Conservation (phyloP, 257 asterid species). For the Scutellaria minor region DNA sequence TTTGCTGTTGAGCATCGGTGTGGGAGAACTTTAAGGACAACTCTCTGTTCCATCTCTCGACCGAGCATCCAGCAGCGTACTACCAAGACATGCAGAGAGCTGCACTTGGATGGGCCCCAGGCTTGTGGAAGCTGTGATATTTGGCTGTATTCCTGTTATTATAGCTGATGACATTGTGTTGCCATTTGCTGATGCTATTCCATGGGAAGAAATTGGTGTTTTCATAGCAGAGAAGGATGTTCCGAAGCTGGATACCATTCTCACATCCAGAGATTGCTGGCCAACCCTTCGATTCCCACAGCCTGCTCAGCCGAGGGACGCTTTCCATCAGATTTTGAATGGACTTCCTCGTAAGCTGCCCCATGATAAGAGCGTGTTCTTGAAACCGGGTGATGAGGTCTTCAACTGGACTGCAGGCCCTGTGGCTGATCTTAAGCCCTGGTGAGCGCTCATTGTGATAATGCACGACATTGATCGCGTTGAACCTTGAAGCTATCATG, state of each 20-base stretch:
- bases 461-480: neutral
- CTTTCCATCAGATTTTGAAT: slow-evolving; percentile 84
- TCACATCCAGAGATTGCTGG: slow-evolving; percentile 72
- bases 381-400: slow-evolving; percentile 59
- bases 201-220: slow-evolving; percentile 89
- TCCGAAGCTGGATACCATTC: slow-evolving; percentile 71
- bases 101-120: slow-evolving; percentile 89
- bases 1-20: slow-evolving; percentile 53
- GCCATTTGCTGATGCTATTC: slow-evolving; percentile 89
- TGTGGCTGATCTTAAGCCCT: slow-evolving; percentile 72
- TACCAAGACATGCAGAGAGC: slow-evolving; percentile 90
- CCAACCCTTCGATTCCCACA: slow-evolving; percentile 86
- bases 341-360: slow-evolving; percentile 85
- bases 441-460: slow-evolving; percentile 42
- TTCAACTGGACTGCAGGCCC: slow-evolving; percentile 91
- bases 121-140: slow-evolving; percentile 80
- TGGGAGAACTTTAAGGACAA: slow-evolving; percentile 93
- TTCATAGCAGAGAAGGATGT: slow-evolving; percentile 78
- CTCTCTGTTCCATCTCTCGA: slow-evolving; percentile 79
- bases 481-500: neutral
- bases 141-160: slow-evolving; percentile 89
- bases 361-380: slow-evolving; percentile 47
- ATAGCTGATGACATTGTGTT: slow-evolving; percentile 83
- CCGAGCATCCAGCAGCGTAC: slow-evolving; percentile 77
- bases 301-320: slow-evolving; percentile 79